These are phyloP conservation scores for Funneliformis geosporum DNA, from an alignment of 192 early-diverging fungal genomes.

Conservation along the genomic window DNA sequence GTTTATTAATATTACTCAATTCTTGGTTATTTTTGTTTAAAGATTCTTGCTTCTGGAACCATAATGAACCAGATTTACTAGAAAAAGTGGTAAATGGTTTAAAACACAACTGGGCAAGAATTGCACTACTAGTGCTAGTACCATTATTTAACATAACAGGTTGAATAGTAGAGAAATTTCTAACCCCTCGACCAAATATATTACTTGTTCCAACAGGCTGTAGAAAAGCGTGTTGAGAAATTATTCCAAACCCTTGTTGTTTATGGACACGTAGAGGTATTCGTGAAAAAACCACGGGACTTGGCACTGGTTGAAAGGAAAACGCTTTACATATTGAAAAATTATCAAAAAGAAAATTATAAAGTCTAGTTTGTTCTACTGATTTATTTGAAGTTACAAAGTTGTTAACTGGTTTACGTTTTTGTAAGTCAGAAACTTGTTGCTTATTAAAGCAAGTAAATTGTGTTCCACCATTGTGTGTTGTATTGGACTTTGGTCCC, in stretches of 20 bases:
- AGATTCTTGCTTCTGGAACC: not conserved
- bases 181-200: not conserved
- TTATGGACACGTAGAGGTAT: not conserved
- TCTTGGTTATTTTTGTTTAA: not conserved
- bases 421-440: not conserved
- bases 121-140: not conserved
- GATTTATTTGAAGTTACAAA: not conserved
- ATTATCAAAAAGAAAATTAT: not conserved
- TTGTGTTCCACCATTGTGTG: not conserved
- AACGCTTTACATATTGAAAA: constrained; percentile 3
- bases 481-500: constrained; percentile 5
- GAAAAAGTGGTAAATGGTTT: not conserved
- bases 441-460: not conserved
- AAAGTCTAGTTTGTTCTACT: not conserved
- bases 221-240: not conserved
- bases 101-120: not conserved
- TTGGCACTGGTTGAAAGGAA: not conserved
- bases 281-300: not conserved
- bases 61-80: not conserved
- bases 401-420: not conserved
- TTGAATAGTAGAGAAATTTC: constrained; percentile 15
- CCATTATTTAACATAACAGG: not conserved
- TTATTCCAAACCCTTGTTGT: not conserved
- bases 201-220: not conserved
- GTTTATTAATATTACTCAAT: not conserved